These are phyloP conservation scores for Aspergillus fructus DNA, from an alignment of 2,329 filamentous ascomycete species.

Conservation along the genomic window DNA sequence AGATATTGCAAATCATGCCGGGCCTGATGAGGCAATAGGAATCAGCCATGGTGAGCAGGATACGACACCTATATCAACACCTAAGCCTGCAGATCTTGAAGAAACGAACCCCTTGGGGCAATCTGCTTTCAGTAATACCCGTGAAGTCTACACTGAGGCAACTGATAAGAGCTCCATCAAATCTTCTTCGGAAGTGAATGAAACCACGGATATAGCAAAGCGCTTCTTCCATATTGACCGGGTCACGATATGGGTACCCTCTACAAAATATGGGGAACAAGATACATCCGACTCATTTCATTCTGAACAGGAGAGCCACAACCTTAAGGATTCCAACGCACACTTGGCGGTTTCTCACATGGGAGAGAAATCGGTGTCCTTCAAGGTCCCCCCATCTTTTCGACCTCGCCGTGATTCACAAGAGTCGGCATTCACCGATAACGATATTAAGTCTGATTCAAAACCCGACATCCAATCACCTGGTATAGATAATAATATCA, in stretches of 20 bases:
- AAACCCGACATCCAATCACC: slow-evolving; percentile 2
- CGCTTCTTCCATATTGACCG: slow-evolving; percentile 35
- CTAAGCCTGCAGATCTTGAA: slow-evolving; percentile 27
- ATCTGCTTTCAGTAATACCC: slow-evolving; percentile 2
- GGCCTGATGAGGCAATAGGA: background rate
- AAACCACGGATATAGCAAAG: slow-evolving; percentile 32
- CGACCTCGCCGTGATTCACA: slow-evolving; percentile 20
- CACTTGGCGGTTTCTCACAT: slow-evolving; percentile 21
- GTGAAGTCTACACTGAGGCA: slow-evolving; percentile 11
- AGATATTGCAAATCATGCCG: slow-evolving; percentile 7
- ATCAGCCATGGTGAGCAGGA: slow-evolving; percentile 4
- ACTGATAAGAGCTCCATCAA: slow-evolving; percentile 18
- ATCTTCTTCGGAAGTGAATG: slow-evolving; percentile 20
- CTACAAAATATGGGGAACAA: slow-evolving; percentile 17
- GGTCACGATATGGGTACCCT: slow-evolving; percentile 38
- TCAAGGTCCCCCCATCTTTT: slow-evolving; percentile 21
- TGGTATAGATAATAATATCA: slow-evolving; percentile 19
- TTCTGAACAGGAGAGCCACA: slow-evolving; percentile 15
- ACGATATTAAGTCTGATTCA: slow-evolving; percentile 4
- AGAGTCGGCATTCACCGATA: slow-evolving; percentile 14
- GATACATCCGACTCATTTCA: slow-evolving; percentile 8
- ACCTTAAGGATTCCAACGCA: slow-evolving; percentile 22
- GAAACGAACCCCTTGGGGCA: slow-evolving; percentile 16
- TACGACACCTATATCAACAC: slow-evolving; percentile 27
- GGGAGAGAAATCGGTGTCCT: slow-evolving; percentile 23